Evolutionary conservation across 257 asterid species (phyloP), one percentile per base, ranked within the genome.

Genomic region (Osmanthus fragrans): DNA sequence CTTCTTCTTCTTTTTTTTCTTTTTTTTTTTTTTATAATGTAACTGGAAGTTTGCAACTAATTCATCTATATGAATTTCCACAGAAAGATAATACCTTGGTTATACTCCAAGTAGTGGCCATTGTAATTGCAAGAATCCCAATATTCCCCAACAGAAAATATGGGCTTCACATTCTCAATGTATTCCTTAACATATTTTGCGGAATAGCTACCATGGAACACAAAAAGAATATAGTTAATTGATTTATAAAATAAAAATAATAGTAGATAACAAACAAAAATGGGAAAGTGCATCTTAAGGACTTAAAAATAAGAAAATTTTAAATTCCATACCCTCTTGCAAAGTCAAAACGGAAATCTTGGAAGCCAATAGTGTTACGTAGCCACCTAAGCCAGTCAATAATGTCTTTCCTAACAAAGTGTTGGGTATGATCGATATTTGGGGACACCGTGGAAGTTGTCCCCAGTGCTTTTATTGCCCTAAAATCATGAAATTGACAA

Each of bases 121-220:
- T 39, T 92, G 89, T 95, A 95, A 73, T 91, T 92, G 93, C 99
- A 95, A 73, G 97, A 77, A 86, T 92, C 98, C 99, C 99, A 95
- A 65, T 87, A 90, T 83, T 95, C 99, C 42, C 99, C 99, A 40
- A 95, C 92, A 54, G 94, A 88, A 83, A 95, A 93, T 79, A 90
- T 83, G 30, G 99, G 99, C 77, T 87, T 87, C 36, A 86, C 88
- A 75, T 84, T 81, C 74, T 93, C 98, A 39, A 92, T 85, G 80
- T 93, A 95, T 82, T 95, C 98, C 88, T 87, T 91, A 85, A 92
- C 92, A 80, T 87, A 95, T 82, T 92, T 91, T 1, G 98, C 83
- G 1, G 99, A 86, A 83, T 91, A 95, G 67, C 99, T 92, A 83
- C 49, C 81, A 49, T 72, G 64, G 82, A 49, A 71, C 25, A 49